Evolutionary conservation across 2,329 filamentous ascomycete species (phyloP).

Genomic region (Plectosphaerella sp.): DNA sequence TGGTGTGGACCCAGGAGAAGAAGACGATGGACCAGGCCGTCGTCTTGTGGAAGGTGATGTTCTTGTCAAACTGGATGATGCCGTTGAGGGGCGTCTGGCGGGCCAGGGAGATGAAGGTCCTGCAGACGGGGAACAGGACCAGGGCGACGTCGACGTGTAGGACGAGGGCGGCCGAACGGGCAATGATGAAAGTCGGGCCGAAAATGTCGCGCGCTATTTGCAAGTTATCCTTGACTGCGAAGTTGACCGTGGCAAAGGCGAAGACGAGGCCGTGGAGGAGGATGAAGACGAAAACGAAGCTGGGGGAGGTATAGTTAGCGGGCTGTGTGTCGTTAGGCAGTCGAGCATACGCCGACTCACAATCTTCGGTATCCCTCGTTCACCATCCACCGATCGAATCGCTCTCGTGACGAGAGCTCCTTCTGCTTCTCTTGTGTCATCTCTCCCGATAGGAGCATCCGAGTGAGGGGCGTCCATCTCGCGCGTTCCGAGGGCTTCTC

Average conservation of each 20-base stretch:
- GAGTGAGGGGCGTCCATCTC: constrained; percentile 77
- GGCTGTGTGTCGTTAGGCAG: constrained; percentile 3
- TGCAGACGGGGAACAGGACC: constrained; percentile 76
- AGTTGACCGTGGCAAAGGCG: constrained; percentile 75
- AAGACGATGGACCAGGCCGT: constrained; percentile 86
- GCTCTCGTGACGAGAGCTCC: constrained; percentile 64
- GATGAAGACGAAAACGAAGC: constrained; percentile 74
- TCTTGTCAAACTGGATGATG: constrained; percentile 85
- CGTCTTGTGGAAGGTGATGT: constrained; percentile 82
- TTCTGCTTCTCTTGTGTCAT: constrained; percentile 71
- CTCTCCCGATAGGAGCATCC: constrained; percentile 79
- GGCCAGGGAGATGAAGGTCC: constrained; percentile 76
- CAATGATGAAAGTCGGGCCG: constrained; percentile 72
- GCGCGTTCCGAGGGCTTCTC: constrained; percentile 62
- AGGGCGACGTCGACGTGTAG: constrained; percentile 79
- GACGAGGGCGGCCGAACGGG: constrained; percentile 68
- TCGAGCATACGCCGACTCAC: constrained; percentile 41
- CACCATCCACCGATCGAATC: constrained; percentile 83
- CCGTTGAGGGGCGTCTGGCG: constrained; percentile 79
- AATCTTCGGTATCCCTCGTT: constrained; percentile 81
- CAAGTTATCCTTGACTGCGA: constrained; percentile 72
- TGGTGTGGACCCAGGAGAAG: constrained; percentile 81
- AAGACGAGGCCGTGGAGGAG: constrained; percentile 73
- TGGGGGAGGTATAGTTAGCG: constrained; percentile 24
- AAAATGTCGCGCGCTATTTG: constrained; percentile 62